Percentiles rank a stretch among this genome's conserved stretches.
Conservation (phyloP, 2,329 filamentous ascomycete species). For the Dothistroma pini region DNA sequence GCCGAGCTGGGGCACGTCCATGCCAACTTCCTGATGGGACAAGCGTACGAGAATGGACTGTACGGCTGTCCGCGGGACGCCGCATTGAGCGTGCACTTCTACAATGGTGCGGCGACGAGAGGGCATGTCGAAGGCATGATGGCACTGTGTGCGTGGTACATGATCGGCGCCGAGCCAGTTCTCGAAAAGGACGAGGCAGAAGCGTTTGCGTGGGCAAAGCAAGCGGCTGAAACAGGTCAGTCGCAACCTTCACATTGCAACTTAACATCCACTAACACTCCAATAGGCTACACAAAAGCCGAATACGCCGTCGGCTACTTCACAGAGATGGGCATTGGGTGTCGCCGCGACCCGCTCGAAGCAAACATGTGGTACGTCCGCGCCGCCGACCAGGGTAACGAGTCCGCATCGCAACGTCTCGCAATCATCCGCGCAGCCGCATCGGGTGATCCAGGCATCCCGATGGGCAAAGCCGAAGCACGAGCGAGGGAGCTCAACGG, state of each 20-base stretch:
- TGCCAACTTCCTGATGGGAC: slow-evolving; percentile 84
- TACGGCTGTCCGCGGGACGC: slow-evolving; percentile 86
- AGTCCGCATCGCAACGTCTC: slow-evolving; percentile 80
- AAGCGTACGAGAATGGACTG: slow-evolving; percentile 91
- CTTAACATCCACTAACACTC: slow-evolving; percentile 11
- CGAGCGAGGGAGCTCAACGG: slow-evolving; percentile 32
- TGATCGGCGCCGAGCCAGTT: slow-evolving; percentile 88
- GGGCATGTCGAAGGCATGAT: slow-evolving; percentile 91
- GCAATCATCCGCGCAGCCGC: slow-evolving; percentile 83
- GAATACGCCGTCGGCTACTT: slow-evolving; percentile 96
- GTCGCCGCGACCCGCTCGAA: slow-evolving; percentile 87
- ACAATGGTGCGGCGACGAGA: slow-evolving; percentile 83
- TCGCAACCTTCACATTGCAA: slow-evolving; percentile 25
- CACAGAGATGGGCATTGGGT: slow-evolving; percentile 97
- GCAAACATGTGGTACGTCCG: slow-evolving; percentile 99
- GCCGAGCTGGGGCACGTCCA: slow-evolving; percentile 87
- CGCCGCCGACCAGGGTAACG: slow-evolving; percentile 87
- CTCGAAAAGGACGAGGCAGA: slow-evolving; percentile 94
- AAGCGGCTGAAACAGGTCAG: slow-evolving; percentile 80
- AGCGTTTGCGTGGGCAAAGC: slow-evolving; percentile 91
- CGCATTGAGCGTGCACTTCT: slow-evolving; percentile 93
- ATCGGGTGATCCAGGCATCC: slow-evolving; percentile 49
- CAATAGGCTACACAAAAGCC: slow-evolving; percentile 61
- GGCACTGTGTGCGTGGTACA: slow-evolving; percentile 97
- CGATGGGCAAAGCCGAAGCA: slow-evolving; percentile 34